Base-by-base conservation (phyloP, 148 eudicot genomes). In the Rhododendron henanense region DNA sequence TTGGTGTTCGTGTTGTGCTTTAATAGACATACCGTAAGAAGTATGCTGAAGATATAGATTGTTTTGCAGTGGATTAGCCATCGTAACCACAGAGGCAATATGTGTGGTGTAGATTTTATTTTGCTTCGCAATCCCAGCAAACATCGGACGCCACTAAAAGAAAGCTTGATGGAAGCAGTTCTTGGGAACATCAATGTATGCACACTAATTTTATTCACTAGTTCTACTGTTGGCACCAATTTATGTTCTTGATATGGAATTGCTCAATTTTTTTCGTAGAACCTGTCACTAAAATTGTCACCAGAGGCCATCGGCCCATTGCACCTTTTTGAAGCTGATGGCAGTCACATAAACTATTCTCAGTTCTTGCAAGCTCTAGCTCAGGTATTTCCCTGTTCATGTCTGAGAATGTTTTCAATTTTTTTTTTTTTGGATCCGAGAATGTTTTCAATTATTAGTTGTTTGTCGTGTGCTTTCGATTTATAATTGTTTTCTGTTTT, bases 71-170 rank as follows among this genome's bases (percentile, higher is more conserved):
- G 94, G 94, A 88, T 92, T 71, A 92, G 94, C 83, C 94, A 92
- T 81, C 92, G 88, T 28, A 92, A 92, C 79, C 94, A 92, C 86
- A 85, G 94, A 85, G 94, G 94, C 69, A 88, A 92, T 65, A 87
- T 90, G 10, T 92, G 94, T 45, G 94, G 92, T 19, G 94, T 92
- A 18, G 94, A 92, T 77, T 92, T 92, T 88, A 88, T 92, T 84
- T 89, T 91, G 91, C 90, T 92, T 23, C 90, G 61, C 39, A 92
- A 91, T 81, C 92, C 91, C 41, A 76, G 82, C 21, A 89, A 51
- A 71, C 23, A 21, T 41, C 84, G 55, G 57, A 89, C 83, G 83
- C 89, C 88, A 63, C 84, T 91, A 10, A 92, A 92, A 87, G 87
- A 87, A 81, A 92, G 92, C 78, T 88, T 87, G 57, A 57, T 87